phyloP scores from a whole-genome alignment of 129 eudicot species.

The Silybum marianum region DNA sequence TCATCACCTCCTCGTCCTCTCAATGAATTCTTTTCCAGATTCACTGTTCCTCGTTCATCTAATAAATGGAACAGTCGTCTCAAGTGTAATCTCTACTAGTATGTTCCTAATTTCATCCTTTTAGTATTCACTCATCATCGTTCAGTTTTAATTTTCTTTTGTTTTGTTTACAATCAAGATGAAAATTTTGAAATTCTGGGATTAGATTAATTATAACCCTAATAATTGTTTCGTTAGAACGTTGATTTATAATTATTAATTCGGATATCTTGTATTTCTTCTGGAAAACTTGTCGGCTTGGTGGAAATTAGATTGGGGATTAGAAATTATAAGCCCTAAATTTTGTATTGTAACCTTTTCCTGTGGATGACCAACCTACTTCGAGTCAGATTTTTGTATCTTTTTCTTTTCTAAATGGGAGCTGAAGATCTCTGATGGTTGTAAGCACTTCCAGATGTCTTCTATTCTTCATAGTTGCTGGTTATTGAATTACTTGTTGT shows the following conservation, averaged over 20 bases:
- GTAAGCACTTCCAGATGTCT: neutral
- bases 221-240: neutral
- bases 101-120: constrained; percentile 15
- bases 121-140: neutral
- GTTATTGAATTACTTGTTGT: neutral
- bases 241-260: neutral
- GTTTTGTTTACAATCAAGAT: neutral
- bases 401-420: neutral
- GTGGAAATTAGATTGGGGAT: neutral
- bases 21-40: constrained; percentile 72
- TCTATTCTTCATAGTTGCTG: neutral
- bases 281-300: neutral
- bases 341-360: neutral
- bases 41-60: constrained; percentile 66
- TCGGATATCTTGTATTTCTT: neutral
- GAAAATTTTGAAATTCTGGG: neutral
- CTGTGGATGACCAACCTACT: neutral
- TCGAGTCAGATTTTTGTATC: neutral
- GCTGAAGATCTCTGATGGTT: neutral
- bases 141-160: too few relatives aligned
- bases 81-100: constrained; percentile 89
- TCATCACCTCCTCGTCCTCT: constrained; percentile 83
- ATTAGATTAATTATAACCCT: neutral
- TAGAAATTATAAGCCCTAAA: neutral
- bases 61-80: constrained; percentile 81